Evolutionary conservation across 2,329 filamentous ascomycete species (phyloP), one percentile per base, ranked within the genome.

Genomic region (Triangularia verruculosa): DNA sequence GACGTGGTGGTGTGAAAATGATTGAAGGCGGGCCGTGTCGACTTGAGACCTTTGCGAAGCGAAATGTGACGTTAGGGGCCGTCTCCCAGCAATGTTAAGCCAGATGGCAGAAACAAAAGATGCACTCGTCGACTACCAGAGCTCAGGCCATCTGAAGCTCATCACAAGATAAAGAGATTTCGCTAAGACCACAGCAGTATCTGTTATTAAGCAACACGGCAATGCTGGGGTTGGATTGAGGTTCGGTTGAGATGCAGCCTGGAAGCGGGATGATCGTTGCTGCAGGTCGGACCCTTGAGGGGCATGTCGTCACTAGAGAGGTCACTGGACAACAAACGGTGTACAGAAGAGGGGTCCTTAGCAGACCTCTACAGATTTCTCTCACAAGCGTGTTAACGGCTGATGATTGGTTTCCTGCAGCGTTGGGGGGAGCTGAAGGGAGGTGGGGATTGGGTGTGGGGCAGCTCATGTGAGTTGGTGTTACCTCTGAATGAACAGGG

Each of bases 281-380:
- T 32, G n/a, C 32, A 58, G 56, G 32, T 32, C 22, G 32, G 56
- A 58, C 32, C 32, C 32, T 58, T 32, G 56, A 58, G 56, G 56
- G 32, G 56, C 39, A 60, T 60, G 57, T 60, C 57, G 57, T 52
- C 57, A 60, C 57, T 32, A 43, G 25, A 27, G n/a, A 22, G 27
- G 24, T 32, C 20, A 27, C 15, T 32, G 30, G 20, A 43, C 32
- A 58, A 12, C 43, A 58, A 47, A 47, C 27, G 25, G n/a, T 43
- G 13, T 27, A 24, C 39, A 7, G 11, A 3, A 13, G 1, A 13
- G 20, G 24, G 6, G 9, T 3, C 3, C 52, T 25, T 53, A 63
- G 47, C 54, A 62, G 28, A 24, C 13, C 25, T 24, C 6, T 9
- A 17, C 7, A 8, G 27, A 15, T 13, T 9, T n/a, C 6, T 17